These are phyloP conservation scores for Juglanconis sp. DNA, from an alignment of 2,329 filamentous ascomycete genomes.

Conservation along the genomic window DNA sequence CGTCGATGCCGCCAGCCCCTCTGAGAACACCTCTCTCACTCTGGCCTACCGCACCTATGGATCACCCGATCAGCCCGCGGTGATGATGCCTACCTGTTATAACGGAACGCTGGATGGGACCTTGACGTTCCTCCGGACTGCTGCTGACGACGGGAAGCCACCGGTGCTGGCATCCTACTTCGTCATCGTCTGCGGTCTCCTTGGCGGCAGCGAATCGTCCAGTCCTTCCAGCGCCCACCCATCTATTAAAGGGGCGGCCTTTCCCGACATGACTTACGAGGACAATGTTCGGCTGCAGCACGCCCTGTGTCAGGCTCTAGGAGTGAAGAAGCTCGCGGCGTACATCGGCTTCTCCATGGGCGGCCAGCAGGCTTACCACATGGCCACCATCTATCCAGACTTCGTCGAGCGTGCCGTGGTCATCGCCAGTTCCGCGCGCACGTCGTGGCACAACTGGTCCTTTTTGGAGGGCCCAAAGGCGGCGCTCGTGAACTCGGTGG, in stretches of 20 bases:
- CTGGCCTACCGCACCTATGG: constrained; percentile 11
- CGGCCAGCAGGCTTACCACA: constrained; percentile 50
- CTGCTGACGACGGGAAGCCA: background rate
- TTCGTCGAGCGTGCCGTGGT: constrained; percentile 45
- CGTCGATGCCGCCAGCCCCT: background rate
- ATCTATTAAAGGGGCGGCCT: constrained; percentile 28
- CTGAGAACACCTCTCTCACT: constrained; percentile 1
- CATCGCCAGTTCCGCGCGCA: constrained; percentile 48
- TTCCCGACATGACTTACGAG: constrained; percentile 43
- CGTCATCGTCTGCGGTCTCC: constrained; percentile 47
- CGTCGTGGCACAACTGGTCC: constrained; percentile 49
- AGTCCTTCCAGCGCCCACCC: constrained; percentile 46
- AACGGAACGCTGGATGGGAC: constrained; percentile 2
- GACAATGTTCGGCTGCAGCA: constrained; percentile 51
- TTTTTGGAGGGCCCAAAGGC: constrained; percentile 52
- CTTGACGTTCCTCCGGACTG: constrained; percentile 16
- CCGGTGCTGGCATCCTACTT: constrained; percentile 33
- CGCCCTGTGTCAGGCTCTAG: constrained; percentile 37
- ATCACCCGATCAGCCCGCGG: background rate
- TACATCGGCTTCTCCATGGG: constrained; percentile 57
- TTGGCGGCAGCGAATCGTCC: constrained; percentile 51
- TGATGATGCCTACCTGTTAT: constrained; percentile 10
- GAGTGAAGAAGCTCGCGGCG: constrained; percentile 40
- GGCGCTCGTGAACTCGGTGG: constrained; percentile 40
- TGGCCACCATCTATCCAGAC: constrained; percentile 44